Conservation (phyloP, 495 filamentous ascomycete genomes). For the Neurospora pannonica region DNA sequence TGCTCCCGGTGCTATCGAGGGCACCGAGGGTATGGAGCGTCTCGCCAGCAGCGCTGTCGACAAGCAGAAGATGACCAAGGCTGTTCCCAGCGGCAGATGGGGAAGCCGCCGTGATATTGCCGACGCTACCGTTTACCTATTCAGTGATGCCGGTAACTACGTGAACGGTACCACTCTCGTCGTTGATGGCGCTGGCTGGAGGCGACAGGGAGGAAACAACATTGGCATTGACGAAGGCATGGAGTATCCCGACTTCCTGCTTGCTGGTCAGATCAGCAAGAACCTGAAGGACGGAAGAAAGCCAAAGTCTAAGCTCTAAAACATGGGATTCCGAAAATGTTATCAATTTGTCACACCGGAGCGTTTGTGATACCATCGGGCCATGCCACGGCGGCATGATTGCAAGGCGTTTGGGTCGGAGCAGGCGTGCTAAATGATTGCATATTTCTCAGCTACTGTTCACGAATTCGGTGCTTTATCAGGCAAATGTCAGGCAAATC, state of each 20-base stretch:
- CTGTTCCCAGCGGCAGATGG: conserved; percentile 58
- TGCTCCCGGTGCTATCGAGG: conserved; percentile 67
- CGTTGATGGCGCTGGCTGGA: conserved; percentile 70
- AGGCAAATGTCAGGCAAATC: background rate
- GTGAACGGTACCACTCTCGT: conserved; percentile 71
- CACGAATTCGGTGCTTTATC: background rate
- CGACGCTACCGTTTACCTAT: conserved; percentile 82
- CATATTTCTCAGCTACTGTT: background rate
- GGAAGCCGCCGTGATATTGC: conserved; percentile 85
- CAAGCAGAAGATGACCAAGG: conserved; percentile 16
- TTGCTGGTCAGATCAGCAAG: conserved; percentile 31
- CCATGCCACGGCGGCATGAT: background rate
- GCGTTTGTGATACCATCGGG: background rate
- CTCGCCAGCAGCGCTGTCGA: conserved; percentile 32
- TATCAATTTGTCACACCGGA: background rate
- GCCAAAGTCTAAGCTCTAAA: conserved; percentile 32
- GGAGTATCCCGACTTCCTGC: conserved; percentile 36
- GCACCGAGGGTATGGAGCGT: conserved; percentile 52
- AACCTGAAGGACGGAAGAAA: conserved; percentile 31
- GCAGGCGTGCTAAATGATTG: background rate
- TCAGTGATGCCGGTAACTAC: conserved; percentile 74
- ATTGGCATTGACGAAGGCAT: conserved; percentile 38
- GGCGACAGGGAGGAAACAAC: conserved; percentile 34
- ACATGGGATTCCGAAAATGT: background rate
- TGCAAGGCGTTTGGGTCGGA: background rate